Conservation (phyloP, 2,329 filamentous ascomycete species). For the Didymella keratinophila region DNA sequence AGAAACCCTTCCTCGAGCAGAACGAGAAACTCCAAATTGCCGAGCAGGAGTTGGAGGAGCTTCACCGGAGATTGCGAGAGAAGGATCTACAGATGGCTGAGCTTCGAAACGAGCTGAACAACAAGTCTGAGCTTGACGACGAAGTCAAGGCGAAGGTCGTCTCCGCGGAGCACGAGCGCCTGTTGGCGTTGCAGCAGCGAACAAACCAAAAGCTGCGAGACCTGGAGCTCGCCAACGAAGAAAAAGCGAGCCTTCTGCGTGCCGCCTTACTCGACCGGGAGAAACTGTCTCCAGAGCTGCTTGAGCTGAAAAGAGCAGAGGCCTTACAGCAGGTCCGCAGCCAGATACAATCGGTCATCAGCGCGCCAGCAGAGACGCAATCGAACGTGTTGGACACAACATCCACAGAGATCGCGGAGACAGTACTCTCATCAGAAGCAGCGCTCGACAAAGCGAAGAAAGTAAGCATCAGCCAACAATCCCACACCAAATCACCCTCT, state of each 20-base stretch:
- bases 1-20: slow-evolving; percentile 51
- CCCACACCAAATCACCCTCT: slow-evolving; percentile 28
- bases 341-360: slow-evolving; percentile 43
- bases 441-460: slow-evolving; percentile 49
- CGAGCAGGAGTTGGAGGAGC: slow-evolving; percentile 47
- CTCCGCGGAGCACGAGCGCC: slow-evolving; percentile 47
- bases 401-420: slow-evolving; percentile 47
- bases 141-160: slow-evolving; percentile 40
- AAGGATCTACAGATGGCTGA: slow-evolving; percentile 48
- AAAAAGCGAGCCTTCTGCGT: slow-evolving; percentile 46
- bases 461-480: slow-evolving; percentile 46
- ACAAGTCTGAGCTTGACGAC: slow-evolving; percentile 44
- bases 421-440: slow-evolving; percentile 43
- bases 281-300: slow-evolving; percentile 43
- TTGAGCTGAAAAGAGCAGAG: slow-evolving; percentile 44
- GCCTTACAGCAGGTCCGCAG: slow-evolving; percentile 44
- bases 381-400: slow-evolving; percentile 42
- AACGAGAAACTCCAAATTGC: slow-evolving; percentile 49
- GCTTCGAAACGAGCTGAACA: slow-evolving; percentile 48
- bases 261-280: slow-evolving; percentile 45
- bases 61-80: slow-evolving; percentile 45
- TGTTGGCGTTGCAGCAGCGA: slow-evolving; percentile 45
- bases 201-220: slow-evolving; percentile 47
- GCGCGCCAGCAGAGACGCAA: slow-evolving; percentile 44
- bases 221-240: slow-evolving; percentile 47